Base-by-base conservation (phyloP, 2,329 filamentous ascomycete species). In the Lasiodiplodia hormozganensis region DNA sequence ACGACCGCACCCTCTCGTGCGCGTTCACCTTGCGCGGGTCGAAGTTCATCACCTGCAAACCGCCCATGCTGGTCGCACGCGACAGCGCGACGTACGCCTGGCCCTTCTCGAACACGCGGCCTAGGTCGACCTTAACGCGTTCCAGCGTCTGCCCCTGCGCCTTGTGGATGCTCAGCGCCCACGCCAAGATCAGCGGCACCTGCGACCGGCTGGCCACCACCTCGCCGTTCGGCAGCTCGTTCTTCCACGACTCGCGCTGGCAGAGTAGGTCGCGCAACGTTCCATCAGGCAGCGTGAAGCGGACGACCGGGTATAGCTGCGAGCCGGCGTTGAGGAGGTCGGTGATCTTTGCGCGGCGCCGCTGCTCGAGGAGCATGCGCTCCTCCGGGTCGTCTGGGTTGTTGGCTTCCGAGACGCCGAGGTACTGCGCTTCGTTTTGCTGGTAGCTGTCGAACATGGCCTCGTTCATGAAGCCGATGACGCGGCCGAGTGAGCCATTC, bases 81-180 rank as follows among this genome's bases (percentile, higher is more conserved):
- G 93, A 97, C 16, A 99, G 88, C 64, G 96, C 96, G 64, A 99
- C 96, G 76, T 99, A 99, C 6, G 96, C 96, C 79, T 99, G 96
- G 0, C 96, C 96, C 79, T 97, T 97, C 78, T 99, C 96, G 74
- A 99, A 99, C 1, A 97, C 92, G 70, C 89, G 91, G 36, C 93
- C 92, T 0, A 99, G 85, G 77, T 99, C 94, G 31, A 99, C 96
- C 76, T 97, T 97, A 69, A 99, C 96, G 62, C 95, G 87, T 76
- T 97, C 94, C 31, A 97, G 83, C 1, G 95, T 98, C 79, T 98
- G 95, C 1, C 95, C 95, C 78, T 98, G 95, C 0, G 96, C 96
- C 81, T 99, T 99, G 84, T 99, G 96, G 69, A 99, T 99, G 0
- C 94, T 97, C 23, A 99, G 82, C 2, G 96, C 96, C 96, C 96